These are phyloP conservation scores for Olyra latifolia DNA, from an alignment of 176 grass and related monocot species.

Conservation along the genomic window DNA sequence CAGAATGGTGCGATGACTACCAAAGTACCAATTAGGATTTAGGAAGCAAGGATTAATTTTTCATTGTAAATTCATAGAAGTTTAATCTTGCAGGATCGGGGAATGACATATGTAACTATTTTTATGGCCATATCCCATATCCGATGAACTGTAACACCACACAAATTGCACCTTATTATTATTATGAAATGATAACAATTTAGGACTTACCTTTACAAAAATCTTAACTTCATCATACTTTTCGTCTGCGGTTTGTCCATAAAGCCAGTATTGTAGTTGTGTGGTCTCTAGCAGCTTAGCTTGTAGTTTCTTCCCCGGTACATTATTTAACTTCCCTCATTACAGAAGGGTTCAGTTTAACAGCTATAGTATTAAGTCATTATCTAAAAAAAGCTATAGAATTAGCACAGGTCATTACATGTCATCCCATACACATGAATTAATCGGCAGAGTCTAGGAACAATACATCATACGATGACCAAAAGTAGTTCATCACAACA, in stretches of 20 bases:
- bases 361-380: slow-evolving; percentile 8
- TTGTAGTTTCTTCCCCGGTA: neutral
- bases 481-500: slow-evolving; percentile 25
- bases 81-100: neutral
- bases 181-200: neutral
- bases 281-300: neutral
- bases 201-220: neutral
- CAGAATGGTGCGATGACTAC: neutral
- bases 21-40: neutral
- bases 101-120: slow-evolving; percentile 22
- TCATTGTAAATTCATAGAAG: neutral
- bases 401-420: slow-evolving; percentile 17
- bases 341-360: slow-evolving; percentile 1
- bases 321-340: neutral
- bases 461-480: slow-evolving; percentile 57
- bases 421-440: slow-evolving; percentile 15
- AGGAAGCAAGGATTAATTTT: neutral
- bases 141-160: slow-evolving; percentile 6
- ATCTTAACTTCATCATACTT: neutral
- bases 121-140: slow-evolving; percentile 6
- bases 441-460: slow-evolving; percentile 29
- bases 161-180: neutral
- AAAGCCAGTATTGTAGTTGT: neutral
- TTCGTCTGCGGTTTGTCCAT: neutral
- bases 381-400: neutral